Conservation (phyloP, 2,329 filamentous ascomycete genomes). For the Hymenoscyphus infarciens region DNA sequence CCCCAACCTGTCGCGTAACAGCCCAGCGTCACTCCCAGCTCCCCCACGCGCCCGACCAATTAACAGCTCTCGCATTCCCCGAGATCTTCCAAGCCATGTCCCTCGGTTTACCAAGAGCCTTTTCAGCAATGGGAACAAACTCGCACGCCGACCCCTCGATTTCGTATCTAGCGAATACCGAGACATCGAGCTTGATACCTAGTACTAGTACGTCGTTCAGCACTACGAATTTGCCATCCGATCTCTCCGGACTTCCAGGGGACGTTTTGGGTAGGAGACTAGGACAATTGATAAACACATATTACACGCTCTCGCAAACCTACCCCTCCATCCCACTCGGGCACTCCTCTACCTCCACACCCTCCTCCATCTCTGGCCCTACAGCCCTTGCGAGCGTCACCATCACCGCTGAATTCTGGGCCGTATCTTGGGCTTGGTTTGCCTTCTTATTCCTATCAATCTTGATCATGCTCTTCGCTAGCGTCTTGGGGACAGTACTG, state of each 20-base stretch:
- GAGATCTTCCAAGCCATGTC: slow-evolving; percentile 12
- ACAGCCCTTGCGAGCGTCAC: slow-evolving; percentile 2
- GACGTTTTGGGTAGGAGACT: slow-evolving; percentile 4
- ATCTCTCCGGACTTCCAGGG: background rate
- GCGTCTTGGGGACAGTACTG: background rate
- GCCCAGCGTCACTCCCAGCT: slow-evolving; percentile 11
- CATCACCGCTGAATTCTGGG: background rate
- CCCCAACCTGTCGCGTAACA: slow-evolving; percentile 7
- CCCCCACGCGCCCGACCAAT: background rate
- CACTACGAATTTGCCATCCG: background rate
- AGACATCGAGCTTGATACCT: background rate
- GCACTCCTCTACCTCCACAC: too few species aligned
- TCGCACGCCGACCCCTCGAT: slow-evolving; percentile 11
- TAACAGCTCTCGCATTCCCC: slow-evolving; percentile 13
- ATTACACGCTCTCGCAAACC: slow-evolving; percentile 13
- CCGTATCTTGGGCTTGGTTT: slow-evolving; percentile 14
- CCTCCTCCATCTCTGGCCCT: background rate
- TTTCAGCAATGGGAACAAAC: background rate
- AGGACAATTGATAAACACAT: slow-evolving; percentile 12
- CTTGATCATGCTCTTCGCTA: slow-evolving; percentile 10
- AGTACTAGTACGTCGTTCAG: background rate
- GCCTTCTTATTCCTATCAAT: slow-evolving; percentile 8
- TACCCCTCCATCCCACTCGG: background rate
- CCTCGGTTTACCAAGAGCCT: slow-evolving; percentile 8
- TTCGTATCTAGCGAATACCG: slow-evolving; percentile 10